A percentile compares a stretch with the other conserved stretches of the same genome.
phyloP scores from a whole-genome alignment of 2,329 filamentous ascomycete species.

The Fusarium lateritium region DNA sequence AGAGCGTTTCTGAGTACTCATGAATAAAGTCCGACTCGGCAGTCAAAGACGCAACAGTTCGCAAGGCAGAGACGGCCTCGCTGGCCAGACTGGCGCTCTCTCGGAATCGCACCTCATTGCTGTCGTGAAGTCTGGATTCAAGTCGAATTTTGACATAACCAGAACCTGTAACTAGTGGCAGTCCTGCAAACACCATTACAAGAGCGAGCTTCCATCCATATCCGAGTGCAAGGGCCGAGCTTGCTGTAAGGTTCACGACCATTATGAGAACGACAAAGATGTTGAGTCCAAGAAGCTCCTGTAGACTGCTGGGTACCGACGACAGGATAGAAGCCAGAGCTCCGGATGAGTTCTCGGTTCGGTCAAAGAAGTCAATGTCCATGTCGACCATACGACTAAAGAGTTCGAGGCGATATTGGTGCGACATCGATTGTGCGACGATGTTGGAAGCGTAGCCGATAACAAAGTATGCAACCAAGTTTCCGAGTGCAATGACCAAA shows the following conservation, averaged over 20 bases:
- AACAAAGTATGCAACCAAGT: constrained; percentile 40
- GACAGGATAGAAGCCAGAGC: constrained; percentile 53
- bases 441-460: constrained; percentile 39
- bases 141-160: constrained; percentile 62
- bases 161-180: constrained; percentile 58
- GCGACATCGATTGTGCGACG: constrained; percentile 35
- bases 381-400: constrained; percentile 51
- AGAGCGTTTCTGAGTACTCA: constrained; percentile 54
- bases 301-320: constrained; percentile 57
- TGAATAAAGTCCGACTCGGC: constrained; percentile 54
- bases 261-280: constrained; percentile 59
- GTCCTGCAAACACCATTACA: constrained; percentile 58
- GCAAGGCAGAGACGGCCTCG: constrained; percentile 62
- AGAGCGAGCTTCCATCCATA: constrained; percentile 63
- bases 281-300: constrained; percentile 62
- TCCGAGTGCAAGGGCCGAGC: constrained; percentile 57
- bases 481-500: constrained; percentile 47
- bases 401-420: constrained; percentile 49
- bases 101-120: constrained; percentile 55
- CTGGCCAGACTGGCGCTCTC: constrained; percentile 61
- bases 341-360: constrained; percentile 52
- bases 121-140: constrained; percentile 57
- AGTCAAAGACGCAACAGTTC: constrained; percentile 60
- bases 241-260: constrained; percentile 58
- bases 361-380: constrained; percentile 61